phyloP scores from a whole-genome alignment of 1,139 yeast genomes.

The Blastobotrys malaysiensis region DNA sequence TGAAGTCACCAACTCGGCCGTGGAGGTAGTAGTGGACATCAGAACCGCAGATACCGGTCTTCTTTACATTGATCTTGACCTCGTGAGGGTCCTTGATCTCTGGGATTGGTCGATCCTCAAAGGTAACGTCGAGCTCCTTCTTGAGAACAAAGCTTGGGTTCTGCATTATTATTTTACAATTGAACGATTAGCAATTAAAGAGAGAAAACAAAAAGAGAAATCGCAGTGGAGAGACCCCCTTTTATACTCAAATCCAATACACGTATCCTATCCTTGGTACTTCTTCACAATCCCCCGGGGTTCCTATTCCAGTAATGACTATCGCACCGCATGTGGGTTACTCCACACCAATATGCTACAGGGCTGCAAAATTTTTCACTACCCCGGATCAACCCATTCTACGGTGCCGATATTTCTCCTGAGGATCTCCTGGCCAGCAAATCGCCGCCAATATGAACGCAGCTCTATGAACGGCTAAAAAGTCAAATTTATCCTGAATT shows the following conservation, averaged over 20 bases:
- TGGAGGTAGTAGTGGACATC: slow-evolving; percentile 80
- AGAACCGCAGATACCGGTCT: slow-evolving; percentile 86
- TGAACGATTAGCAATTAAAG: background rate
- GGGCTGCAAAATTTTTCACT: background rate
- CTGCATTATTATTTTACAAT: slow-evolving; percentile 1
- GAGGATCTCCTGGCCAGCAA: no score
- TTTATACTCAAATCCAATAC: background rate
- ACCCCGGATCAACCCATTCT: background rate
- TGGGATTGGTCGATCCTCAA: slow-evolving; percentile 65
- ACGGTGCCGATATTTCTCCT: background rate
- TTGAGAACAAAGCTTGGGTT: slow-evolving; percentile 71
- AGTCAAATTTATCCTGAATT: background rate
- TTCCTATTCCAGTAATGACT: background rate
- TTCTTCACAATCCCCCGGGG: background rate
- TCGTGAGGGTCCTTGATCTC: slow-evolving; percentile 54
- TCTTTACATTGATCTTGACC: slow-evolving; percentile 68
- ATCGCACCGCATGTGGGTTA: background rate
- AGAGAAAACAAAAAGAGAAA: no score
- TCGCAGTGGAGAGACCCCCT: background rate
- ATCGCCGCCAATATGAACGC: background rate
- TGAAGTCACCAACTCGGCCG: slow-evolving; percentile 62
- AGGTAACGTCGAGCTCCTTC: slow-evolving; percentile 56
- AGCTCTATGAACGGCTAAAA: background rate
- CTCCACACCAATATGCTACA: background rate
- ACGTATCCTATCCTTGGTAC: no score